Base-by-base conservation (phyloP, 345 rosid genomes). In the Brassica carinata region DNA sequence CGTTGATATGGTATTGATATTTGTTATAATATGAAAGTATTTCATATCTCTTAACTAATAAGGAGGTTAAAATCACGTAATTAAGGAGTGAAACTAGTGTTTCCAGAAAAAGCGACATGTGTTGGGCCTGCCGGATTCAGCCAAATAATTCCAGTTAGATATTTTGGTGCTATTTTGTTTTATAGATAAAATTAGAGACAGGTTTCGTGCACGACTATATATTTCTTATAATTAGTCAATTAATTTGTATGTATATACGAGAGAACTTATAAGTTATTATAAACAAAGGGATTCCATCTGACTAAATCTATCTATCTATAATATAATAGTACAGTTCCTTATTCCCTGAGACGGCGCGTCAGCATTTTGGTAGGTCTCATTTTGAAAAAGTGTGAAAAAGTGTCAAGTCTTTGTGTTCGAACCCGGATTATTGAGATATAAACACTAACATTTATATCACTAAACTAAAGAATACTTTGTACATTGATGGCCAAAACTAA, bases 101-200 rank as follows among this genome's bases (percentile, higher is more conserved):
- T 77, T 76, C 81, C 66, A 45, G 59, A 19, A 76, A 81, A 72
- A 77, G 78, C 84, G 73, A 81, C 84, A 81, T 72, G 48, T 77
- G 70, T 77, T 72, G 78, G 81, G 65, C 61, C 61, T 77, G 77
- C 70, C 65, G 65, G 74, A 14, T 71, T 67, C 61, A 69, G 67
- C 70, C 67, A 64, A 64, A 55, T 64, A 48, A 51, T 5, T 67
- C 8, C 26, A 75, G 34, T 67, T 40, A 30, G 13, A 11, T 27
- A 68, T 38, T 65, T 67, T 74, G 59, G 4, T 67, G 69, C 14
- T 58, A 58, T 67, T 67, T 58, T 67, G 29, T 57, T 61, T 30
- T 23, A 62, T 10, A 8, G 17, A 58, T 8, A 58, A 59, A 59
- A 59, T 18, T 43, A 63, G 64, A 33, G 67, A 55, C 69, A 33